A percentile compares a stretch with the other conserved stretches of the same genome.
Evolutionary conservation across 1,284 basidiomycete genomes (phyloP).

Genomic region (Meira nashicola): DNA sequence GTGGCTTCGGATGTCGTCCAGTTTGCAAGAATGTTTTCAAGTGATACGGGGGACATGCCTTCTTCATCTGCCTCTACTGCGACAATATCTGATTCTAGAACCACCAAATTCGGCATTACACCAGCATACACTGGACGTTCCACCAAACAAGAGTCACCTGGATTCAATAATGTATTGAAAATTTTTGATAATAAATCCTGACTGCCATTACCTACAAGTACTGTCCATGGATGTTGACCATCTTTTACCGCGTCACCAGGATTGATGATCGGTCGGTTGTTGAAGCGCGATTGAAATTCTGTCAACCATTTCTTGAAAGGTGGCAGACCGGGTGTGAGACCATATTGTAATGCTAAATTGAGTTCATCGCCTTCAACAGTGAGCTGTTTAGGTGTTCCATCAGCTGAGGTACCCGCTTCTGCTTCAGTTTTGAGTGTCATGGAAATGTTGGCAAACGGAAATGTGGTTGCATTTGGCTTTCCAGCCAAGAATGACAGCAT

Average conservation of each 20-base stretch:
- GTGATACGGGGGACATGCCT: constrained; percentile 66
- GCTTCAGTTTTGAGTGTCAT: constrained; percentile 56
- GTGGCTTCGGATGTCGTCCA: constrained; percentile 63
- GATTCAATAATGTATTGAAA: constrained; percentile 64
- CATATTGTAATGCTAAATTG: constrained; percentile 54
- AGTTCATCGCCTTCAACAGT: constrained; percentile 50
- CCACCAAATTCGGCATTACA: constrained; percentile 36
- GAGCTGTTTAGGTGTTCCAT: constrained; percentile 17
- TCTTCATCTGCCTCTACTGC: constrained; percentile 72
- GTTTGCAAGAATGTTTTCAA: constrained; percentile 66
- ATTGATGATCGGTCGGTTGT: constrained; percentile 59
- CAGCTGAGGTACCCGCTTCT: constrained; percentile 13
- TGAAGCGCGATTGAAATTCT: constrained; percentile 61
- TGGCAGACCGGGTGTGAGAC: constrained; percentile 68
- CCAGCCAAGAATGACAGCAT: constrained; percentile 70
- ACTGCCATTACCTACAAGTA: constrained; percentile 47
- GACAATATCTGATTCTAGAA: constrained; percentile 26
- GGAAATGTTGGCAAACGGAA: constrained; percentile 75
- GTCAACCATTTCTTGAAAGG: constrained; percentile 64
- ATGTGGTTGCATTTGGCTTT: constrained; percentile 77
- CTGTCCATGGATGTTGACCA: constrained; percentile 59
- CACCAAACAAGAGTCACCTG: constrained; percentile 65
- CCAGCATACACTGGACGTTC: constrained; percentile 20
- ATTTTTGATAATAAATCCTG: constrained; percentile 65
- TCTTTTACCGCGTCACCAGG: constrained; percentile 7